Percentiles rank a stretch among this genome's conserved stretches.
These are phyloP conservation scores for Cercospora janseana DNA, from an alignment of 2,329 filamentous ascomycete species.

Conservation along the genomic window DNA sequence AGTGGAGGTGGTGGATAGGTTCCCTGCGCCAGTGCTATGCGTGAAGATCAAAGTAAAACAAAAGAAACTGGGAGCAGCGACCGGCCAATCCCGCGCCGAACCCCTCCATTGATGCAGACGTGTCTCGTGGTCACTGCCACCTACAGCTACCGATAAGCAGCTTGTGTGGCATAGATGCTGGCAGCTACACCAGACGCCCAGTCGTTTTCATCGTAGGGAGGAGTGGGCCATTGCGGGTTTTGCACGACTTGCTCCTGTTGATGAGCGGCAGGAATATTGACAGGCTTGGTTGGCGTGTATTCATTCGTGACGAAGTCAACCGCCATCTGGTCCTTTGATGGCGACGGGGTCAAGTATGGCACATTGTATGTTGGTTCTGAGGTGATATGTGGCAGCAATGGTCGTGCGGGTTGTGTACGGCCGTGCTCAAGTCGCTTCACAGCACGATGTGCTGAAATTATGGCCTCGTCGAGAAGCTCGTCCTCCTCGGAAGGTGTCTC, in stretches of 20 bases:
- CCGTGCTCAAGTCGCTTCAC: constrained; percentile 65
- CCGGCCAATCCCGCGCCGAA: constrained; percentile 3
- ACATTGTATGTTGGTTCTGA: constrained; percentile 59
- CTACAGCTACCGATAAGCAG: constrained; percentile 37
- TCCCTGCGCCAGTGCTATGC: constrained; percentile 22
- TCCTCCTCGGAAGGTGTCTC: constrained; percentile 96
- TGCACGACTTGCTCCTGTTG: constrained; percentile 50
- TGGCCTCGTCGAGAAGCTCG: constrained; percentile 85
- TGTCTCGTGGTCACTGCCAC: constrained; percentile 10
- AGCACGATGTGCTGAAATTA: constrained; percentile 72
- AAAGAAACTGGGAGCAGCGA: constrained; percentile 19
- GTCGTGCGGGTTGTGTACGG: constrained; percentile 41
- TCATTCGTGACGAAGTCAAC: constrained; percentile 68
- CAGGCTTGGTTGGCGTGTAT: constrained; percentile 65
- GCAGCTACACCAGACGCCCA: constrained; percentile 83
- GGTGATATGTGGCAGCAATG: constrained; percentile 59
- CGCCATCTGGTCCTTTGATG: constrained; percentile 79
- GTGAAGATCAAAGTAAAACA: constrained; percentile 18
- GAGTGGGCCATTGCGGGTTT: constrained; percentile 83
- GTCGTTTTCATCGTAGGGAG: constrained; percentile 89
- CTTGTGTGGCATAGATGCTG: constrained; percentile 74
- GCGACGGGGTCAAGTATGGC: constrained; percentile 65
- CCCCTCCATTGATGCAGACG: constrained; percentile 6
- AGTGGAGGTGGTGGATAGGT: constrained; percentile 15
- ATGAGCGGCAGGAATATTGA: constrained; percentile 64